These are phyloP conservation scores for Leccinum truebloodii DNA, from an alignment of 768 basidiomycete genomes.

Conservation along the genomic window DNA sequence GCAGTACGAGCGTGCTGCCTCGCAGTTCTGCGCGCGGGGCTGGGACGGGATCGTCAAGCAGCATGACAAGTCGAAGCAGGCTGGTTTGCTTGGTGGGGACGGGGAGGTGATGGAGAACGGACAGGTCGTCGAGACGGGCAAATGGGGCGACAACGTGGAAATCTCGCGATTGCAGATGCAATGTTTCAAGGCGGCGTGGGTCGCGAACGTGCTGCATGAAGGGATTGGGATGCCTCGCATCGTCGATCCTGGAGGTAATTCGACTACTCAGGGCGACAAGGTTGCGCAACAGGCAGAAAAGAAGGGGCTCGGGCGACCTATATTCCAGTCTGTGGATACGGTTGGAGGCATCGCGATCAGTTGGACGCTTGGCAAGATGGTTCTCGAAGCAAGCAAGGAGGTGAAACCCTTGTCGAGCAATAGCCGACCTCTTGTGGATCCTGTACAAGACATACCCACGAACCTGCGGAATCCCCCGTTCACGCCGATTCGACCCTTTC, in stretches of 20 bases:
- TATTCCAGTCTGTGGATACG: slow-evolving; percentile 93
- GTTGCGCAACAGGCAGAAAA: slow-evolving; percentile 73
- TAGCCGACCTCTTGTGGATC: slow-evolving; percentile 66
- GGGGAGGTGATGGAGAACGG: slow-evolving; percentile 65
- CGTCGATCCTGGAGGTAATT: slow-evolving; percentile 81
- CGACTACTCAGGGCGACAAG: slow-evolving; percentile 64
- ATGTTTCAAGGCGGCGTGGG: slow-evolving; percentile 99
- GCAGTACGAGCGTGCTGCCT: slow-evolving; percentile 92
- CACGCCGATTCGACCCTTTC: slow-evolving; percentile 63
- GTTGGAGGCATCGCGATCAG: slow-evolving; percentile 92
- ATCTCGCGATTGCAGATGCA: slow-evolving; percentile 90
- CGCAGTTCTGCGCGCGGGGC: slow-evolving; percentile 75
- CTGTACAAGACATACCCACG: slow-evolving; percentile 64
- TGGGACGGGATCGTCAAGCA: slow-evolving; percentile 77
- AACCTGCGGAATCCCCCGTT: slow-evolving; percentile 49
- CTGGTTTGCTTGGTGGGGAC: slow-evolving; percentile 55
- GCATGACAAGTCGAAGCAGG: slow-evolving; percentile 55
- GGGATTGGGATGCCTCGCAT: slow-evolving; percentile 94
- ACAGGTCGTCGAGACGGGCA: slow-evolving; percentile 59
- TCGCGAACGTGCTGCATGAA: slow-evolving; percentile 93
- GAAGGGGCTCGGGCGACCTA: slow-evolving; percentile 80
- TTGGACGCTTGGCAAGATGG: slow-evolving; percentile 99
- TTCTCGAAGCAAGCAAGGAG: slow-evolving; percentile 92
- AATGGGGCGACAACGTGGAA: slow-evolving; percentile 77
- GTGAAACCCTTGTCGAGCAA: slow-evolving; percentile 52